Evolutionary conservation across 1,284 basidiomycete genomes (phyloP).

Genomic region (Boletellus deceptivus): DNA sequence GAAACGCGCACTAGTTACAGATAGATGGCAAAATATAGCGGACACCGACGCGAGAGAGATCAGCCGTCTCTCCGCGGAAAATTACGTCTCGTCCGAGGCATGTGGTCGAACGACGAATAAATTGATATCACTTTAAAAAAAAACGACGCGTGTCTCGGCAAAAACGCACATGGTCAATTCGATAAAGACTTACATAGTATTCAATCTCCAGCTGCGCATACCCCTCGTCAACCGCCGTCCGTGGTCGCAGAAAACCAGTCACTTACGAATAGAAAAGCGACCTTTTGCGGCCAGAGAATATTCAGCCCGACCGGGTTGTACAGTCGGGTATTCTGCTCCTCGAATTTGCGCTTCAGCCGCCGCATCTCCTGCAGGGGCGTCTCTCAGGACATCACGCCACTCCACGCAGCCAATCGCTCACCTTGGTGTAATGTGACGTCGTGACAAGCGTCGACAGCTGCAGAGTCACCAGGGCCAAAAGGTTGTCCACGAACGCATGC

Average conservation of each 20-base stretch:
- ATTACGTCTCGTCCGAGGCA: conserved; percentile 7
- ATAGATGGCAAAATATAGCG: conserved; percentile 6
- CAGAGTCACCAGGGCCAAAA: conserved; percentile 67
- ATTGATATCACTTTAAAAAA: conserved; percentile 22
- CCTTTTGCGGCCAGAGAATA: conserved; percentile 74
- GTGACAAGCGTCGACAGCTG: conserved; percentile 68
- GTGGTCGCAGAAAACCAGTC: background rate
- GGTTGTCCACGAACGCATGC: conserved; percentile 64
- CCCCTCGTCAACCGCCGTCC: conserved; percentile 3
- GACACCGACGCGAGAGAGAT: conserved; percentile 9
- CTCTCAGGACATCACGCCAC: conserved; percentile 1
- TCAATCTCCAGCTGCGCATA: conserved; percentile 67
- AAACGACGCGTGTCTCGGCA: conserved; percentile 1
- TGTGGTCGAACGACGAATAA: conserved; percentile 1
- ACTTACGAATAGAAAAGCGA: conserved; percentile 85
- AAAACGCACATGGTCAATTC: background rate
- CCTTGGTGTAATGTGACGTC: conserved; percentile 74
- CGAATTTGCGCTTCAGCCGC: conserved; percentile 58
- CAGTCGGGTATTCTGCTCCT: conserved; percentile 60
- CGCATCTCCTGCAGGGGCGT: conserved; percentile 65
- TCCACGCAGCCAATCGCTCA: conserved; percentile 30
- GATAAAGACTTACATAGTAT: conserved; percentile 56
- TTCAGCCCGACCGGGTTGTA: conserved; percentile 83
- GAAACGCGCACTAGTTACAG: background rate
- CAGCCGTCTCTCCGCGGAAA: background rate